phyloP scores from a whole-genome alignment of 495 filamentous ascomycete genomes.

The Glutinoglossum americanum region DNA sequence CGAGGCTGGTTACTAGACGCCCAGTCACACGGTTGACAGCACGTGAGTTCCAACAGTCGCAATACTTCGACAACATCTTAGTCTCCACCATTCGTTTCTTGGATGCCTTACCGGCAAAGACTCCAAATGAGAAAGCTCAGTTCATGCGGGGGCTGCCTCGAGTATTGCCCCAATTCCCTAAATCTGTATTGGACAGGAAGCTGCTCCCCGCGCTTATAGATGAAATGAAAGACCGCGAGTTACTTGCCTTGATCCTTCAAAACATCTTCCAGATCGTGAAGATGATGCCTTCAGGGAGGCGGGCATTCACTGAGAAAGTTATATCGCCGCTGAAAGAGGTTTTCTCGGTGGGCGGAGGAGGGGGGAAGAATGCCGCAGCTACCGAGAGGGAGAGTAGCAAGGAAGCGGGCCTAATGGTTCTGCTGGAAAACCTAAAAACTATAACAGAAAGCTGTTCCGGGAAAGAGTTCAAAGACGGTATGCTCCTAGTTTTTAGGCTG shows the following conservation, averaged over 20 bases:
- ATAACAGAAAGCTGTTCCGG: slow-evolving; percentile 65
- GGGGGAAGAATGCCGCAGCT: slow-evolving; percentile 17
- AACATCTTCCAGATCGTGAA: slow-evolving; percentile 78
- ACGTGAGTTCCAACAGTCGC: slow-evolving; percentile 77
- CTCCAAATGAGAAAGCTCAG: slow-evolving; percentile 66
- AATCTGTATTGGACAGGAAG: slow-evolving; percentile 84
- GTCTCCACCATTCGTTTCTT: slow-evolving; percentile 90
- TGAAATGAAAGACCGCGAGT: slow-evolving; percentile 75
- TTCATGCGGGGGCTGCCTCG: slow-evolving; percentile 78
- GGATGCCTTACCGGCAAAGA: slow-evolving; percentile 77
- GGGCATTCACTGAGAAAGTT: slow-evolving; percentile 63
- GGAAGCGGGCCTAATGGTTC: slow-evolving; percentile 76
- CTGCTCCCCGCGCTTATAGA: slow-evolving; percentile 71
- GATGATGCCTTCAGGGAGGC: slow-evolving; percentile 48
- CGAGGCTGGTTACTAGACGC: slow-evolving; percentile 62
- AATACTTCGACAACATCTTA: slow-evolving; percentile 90
- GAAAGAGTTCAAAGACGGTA: slow-evolving; percentile 84
- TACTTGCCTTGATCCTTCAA: slow-evolving; percentile 62
- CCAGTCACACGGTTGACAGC: slow-evolving; percentile 75
- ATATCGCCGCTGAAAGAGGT: slow-evolving; percentile 66
- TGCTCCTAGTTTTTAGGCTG: slow-evolving; percentile 10
- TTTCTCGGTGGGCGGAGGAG: slow-evolving; percentile 35
- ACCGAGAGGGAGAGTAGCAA: slow-evolving; percentile 58
- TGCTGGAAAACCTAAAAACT: slow-evolving; percentile 58
- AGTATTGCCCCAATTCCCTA: slow-evolving; percentile 76